Base-by-base conservation (phyloP, 2,329 filamentous ascomycete genomes). In the Hymenotorrendiella dingleyae region DNA sequence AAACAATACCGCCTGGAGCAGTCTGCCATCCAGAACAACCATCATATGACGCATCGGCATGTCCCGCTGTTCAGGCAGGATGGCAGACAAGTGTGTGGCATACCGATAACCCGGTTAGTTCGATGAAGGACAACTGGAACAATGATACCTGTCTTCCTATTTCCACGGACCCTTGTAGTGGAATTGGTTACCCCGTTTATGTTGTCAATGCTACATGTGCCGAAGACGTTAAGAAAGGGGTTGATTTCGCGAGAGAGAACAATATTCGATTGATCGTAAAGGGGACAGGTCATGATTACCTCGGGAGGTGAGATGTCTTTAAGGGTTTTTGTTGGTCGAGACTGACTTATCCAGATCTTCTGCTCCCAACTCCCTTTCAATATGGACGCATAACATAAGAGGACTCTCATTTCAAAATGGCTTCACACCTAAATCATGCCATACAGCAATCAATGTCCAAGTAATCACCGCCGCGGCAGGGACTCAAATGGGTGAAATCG, bases 391-490 rank as follows among this genome's bases (percentile, higher is more conserved):
- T 40, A 58, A 74, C 45, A 60, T 78, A 34, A 66, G 65, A 17
- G 55, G 54, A 4, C 54, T 68, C 2, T 21, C 50, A 1, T 65
- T 67, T 24, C 67, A 66, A 40, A 49, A 66, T 6, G 64, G 62
- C 2, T 71, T 75, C 50, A 60, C 52, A 14, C 67, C 72, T 23
- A 52, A 63, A 10, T 70, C 67, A 20, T 67, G 65, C 36, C 58
- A 62, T 7, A 52, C 55, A 5, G 47, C 59, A 1, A 74, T 80
- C 34, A 50, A 56, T 0, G 70, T 69, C 0, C 66, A 66, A 14
- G 72, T 73, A 2, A 65, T 80, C 12, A 78, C 70, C 2, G 63
- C 73, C 2, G 72, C 67, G 0, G 72, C 75, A 0, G 79, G 77
- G 5, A 64, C 72, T 0, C 68, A 74, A 39, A 73, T 74, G 50